Base-by-base conservation (phyloP, 306 rosid genomes). In the Corylus heterophylla region DNA sequence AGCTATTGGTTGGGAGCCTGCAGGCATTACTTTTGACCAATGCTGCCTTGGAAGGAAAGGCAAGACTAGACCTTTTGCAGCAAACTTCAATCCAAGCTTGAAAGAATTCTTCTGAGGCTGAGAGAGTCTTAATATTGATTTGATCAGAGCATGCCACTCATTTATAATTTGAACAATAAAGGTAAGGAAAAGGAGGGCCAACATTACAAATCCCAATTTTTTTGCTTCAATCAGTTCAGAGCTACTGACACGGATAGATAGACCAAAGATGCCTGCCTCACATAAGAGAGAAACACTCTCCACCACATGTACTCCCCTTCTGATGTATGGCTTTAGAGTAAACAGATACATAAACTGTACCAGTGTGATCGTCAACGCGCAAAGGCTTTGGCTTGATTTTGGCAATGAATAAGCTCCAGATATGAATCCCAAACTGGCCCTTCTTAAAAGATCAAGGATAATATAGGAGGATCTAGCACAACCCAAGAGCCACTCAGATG, bases 11-110 rank as follows among this genome's bases (percentile, higher is more conserved):
- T 75, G 89, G 18, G 84, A 83, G 54, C 82, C 61, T 64, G 78
- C 58, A 1, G 89, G 71, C 64, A 59, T 74, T 25, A 71, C 75
- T 39, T 77, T 78, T 31, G 84, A 80, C 91, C 97, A 87, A 54
- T 85, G 82, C 47, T 87, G 78, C 79, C 80, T 84, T 18, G 94
- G 86, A 77, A 89, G 91, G 83, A 87, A 87, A 52, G 91, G 90
- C 25, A 92, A 58, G 76, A 89, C 74, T 13, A 87, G 85, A 37
- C 94, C 92, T 77, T 85, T 89, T 2, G 85, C 82, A n/a, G 89
- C 87, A 76, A 85, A 71, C 78, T 88, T 86, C 56, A 88, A 27
- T 78, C 90, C 88, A 31, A 79, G 71, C 74, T 78, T 85, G 27
- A 82, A 85, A 29, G 89, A 88, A 39, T 83, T 83, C 22, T 80